phyloP scores from a whole-genome alignment of 768 basidiomycete genomes.

The Termitomyces eurrhizus region DNA sequence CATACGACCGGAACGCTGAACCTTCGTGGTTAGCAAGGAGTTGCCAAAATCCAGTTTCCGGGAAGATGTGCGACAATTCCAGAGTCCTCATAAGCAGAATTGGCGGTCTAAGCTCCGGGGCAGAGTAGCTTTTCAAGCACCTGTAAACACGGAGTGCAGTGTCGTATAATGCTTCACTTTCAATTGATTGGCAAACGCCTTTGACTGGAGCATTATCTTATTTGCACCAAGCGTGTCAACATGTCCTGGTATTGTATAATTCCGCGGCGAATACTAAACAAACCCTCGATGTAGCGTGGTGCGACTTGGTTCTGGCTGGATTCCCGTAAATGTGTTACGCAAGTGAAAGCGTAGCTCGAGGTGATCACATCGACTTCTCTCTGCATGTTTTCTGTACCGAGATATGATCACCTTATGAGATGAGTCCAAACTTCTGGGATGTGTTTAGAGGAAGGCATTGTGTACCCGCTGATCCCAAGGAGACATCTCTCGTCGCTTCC shows the following conservation, averaged over 20 bases:
- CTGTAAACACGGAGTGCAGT: background rate
- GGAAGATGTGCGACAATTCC: background rate
- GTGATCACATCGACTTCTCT: background rate
- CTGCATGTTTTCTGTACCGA: background rate
- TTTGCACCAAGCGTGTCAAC: background rate
- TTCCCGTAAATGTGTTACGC: background rate
- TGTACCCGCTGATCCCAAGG: background rate
- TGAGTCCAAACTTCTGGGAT: background rate
- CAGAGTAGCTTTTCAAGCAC: background rate
- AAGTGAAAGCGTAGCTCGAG: background rate
- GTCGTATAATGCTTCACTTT: background rate
- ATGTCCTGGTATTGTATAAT: background rate
- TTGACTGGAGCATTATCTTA: background rate
- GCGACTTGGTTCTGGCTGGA: background rate
- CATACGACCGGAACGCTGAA: background rate
- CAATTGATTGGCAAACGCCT: background rate
- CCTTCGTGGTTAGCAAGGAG: too few relatives aligned
- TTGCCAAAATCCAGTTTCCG: background rate
- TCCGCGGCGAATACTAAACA: background rate
- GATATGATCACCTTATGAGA: background rate
- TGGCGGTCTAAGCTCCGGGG: background rate
- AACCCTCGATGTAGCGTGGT: background rate
- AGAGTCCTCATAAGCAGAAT: too few relatives aligned
- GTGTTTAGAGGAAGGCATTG: background rate
- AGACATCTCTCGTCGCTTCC: background rate